Conservation (phyloP, 1,139 yeast species). For the Saccharomyces hybrid region DNA sequence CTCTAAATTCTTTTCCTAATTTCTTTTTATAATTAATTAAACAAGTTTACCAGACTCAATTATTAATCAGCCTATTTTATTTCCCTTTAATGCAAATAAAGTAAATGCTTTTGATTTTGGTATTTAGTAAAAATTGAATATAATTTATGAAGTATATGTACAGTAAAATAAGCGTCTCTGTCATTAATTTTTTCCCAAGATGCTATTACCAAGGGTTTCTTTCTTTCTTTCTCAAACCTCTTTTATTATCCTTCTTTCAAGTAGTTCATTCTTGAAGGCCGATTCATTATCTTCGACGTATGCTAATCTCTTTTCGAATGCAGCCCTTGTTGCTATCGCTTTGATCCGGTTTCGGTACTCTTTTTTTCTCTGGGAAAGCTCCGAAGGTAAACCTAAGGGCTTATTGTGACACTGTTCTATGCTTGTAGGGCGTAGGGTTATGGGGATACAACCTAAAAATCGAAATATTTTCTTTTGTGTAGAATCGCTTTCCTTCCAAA, state of each 20-base stretch:
- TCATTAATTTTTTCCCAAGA: no score
- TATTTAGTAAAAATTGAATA: background rate
- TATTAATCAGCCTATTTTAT: background rate
- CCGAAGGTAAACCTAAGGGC: background rate
- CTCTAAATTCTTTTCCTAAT: no score
- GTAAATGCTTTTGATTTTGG: no score
- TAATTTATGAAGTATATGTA: background rate
- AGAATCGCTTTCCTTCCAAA: constrained; percentile 16
- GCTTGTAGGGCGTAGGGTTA: background rate
- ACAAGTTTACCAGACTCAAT: background rate
- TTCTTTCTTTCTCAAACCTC: background rate
- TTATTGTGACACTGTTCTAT: background rate
- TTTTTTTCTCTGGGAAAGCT: constrained; percentile 10
- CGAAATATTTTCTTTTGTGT: constrained; percentile 13
- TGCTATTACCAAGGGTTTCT: background rate
- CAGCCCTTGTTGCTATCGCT: constrained; percentile 19
- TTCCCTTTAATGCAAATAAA: background rate
- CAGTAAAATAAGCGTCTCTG: background rate
- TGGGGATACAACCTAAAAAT: constrained; percentile 23
- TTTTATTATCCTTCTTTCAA: constrained; percentile 10
- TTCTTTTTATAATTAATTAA: background rate
- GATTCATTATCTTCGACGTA: constrained; percentile 21
- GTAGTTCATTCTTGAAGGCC: constrained; percentile 17
- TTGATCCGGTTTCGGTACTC: constrained; percentile 17
- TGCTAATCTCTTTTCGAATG: constrained; percentile 18